Conservation (phyloP, 345 rosid species). For the Eucalyptus rudis region DNA sequence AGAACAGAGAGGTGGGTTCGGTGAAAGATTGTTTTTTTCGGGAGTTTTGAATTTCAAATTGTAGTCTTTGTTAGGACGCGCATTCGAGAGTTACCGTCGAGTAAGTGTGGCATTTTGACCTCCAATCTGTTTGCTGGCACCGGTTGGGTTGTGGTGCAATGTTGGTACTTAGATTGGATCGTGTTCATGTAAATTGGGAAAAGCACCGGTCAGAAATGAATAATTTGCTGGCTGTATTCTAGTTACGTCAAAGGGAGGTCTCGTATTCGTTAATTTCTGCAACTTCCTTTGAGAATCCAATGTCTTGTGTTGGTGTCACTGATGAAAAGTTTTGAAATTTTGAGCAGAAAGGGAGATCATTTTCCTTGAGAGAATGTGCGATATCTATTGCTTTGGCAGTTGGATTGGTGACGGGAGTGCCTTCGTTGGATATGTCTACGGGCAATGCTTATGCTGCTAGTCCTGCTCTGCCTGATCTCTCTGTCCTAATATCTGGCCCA, state of each 20-base stretch:
- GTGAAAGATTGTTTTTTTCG: background rate
- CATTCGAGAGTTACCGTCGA: background rate
- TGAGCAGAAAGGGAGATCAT: conserved; percentile 33
- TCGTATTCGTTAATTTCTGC: background rate
- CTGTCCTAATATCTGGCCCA: conserved; percentile 91
- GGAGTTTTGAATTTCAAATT: background rate
- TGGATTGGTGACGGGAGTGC: conserved; percentile 50
- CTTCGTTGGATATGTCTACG: conserved; percentile 27
- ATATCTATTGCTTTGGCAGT: conserved; percentile 60
- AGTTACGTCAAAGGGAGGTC: background rate
- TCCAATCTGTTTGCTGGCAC: background rate
- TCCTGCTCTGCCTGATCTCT: conserved; percentile 57
- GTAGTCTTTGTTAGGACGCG: background rate
- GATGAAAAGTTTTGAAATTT: background rate
- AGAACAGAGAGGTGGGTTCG: conserved; percentile 20
- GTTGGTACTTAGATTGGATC: background rate
- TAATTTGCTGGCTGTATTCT: background rate
- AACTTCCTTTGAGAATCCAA: background rate
- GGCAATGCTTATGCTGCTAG: conserved; percentile 29
- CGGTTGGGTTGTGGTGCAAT: background rate
- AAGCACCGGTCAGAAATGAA: background rate
- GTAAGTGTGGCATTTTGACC: background rate
- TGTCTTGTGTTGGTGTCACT: background rate
- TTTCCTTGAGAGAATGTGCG: conserved; percentile 69
- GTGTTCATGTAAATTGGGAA: background rate